Evolutionary conservation across 805 yeast genomes (phyloP), one percentile per base, ranked within the genome.

Genomic region (Spathaspora arborariae): DNA sequence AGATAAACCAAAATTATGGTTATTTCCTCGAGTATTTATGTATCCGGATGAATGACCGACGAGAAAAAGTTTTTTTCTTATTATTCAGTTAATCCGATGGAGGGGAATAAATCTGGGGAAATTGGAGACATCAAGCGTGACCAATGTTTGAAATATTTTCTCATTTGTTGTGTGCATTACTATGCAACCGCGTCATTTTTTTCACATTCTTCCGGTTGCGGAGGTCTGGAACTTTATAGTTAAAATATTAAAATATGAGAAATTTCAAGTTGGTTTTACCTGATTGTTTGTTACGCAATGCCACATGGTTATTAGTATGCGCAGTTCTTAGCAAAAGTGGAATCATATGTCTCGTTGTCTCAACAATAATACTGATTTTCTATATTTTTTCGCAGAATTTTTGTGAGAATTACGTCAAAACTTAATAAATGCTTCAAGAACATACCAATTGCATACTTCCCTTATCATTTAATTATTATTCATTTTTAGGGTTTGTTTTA

Each of bases 71-170:
- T 9, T 9, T 15, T 30, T 16, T 10, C 15, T 22, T 22, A 22
- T 22, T 7, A 9, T 6, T 9, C 35, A 30, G 35, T 30, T 30
- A 15, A n/a, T 30, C 35, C 35, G 35, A 30, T 30, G 35, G 35
- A 30, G 35, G 35, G 35, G 35, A 30, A 30, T 15, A 30, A 30
- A 30, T 30, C 35, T 30, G 35, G 35, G 35, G 35, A 30, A 30
- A 13, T 13, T 30, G 10, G 27, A 13, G 11, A 30, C 35, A 9
- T 8, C 16, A 30, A 30, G 35, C 35, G 35, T 30, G 35, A 30
- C 35, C 35, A 30, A n/a, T 10, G 35, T 30, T 30, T 30, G 15
- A 13, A 30, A 8, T 30, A 30, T 30, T 30, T 30, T 30, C n/a
- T 24, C 10, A 24, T 24, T 8, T 24, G 35, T 30, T 15, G n/a